phyloP scores from a whole-genome alignment of 129 eudicot genomes.

The Pseudognaphalium luteoalbum region DNA sequence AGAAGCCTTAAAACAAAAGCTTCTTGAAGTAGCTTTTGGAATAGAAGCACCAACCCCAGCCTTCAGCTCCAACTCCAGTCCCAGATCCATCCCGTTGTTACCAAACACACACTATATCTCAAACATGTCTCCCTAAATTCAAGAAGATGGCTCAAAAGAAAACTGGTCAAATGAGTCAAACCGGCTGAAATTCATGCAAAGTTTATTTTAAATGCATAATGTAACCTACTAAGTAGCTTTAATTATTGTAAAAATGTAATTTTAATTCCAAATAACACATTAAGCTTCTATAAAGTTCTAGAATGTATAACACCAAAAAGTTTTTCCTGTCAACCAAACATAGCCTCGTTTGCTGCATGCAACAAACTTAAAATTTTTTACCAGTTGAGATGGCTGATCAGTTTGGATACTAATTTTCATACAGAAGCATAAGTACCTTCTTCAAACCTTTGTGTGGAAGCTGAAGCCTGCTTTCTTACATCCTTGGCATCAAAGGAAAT shows the following conservation, averaged over 20 bases:
- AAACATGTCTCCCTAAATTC: not conserved
- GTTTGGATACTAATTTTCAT: conserved; percentile 2
- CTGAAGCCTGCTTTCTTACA: conserved; percentile 93
- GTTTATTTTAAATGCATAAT: not conserved
- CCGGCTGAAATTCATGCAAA: not conserved
- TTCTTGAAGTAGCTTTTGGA: too few relatives aligned
- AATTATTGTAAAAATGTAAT: not conserved
- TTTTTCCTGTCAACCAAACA: too few relatives aligned
- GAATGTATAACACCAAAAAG: too few relatives aligned
- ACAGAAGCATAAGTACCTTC: conserved; percentile 55
- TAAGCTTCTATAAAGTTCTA: not conserved
- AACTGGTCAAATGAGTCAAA: conserved; percentile 2
- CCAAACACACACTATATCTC: not conserved
- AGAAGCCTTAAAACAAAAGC: too few relatives aligned
- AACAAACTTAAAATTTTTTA: too few relatives aligned
- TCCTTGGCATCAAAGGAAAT: conserved; percentile 79
- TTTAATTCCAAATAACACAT: not conserved
- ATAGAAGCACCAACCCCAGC: too few relatives aligned
- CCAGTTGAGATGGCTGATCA: not conserved
- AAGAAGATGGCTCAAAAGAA: not conserved
- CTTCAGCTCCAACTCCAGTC: too few relatives aligned
- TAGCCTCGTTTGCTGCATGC: too few relatives aligned
- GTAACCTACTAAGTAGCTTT: not conserved
- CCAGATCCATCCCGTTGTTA: too few relatives aligned
- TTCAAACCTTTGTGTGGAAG: conserved; percentile 82